A percentile compares a stretch with the other conserved stretches of the same genome.
Conservation (phyloP, 2,329 filamentous ascomycete species). For the Zopfia rhizophila region DNA sequence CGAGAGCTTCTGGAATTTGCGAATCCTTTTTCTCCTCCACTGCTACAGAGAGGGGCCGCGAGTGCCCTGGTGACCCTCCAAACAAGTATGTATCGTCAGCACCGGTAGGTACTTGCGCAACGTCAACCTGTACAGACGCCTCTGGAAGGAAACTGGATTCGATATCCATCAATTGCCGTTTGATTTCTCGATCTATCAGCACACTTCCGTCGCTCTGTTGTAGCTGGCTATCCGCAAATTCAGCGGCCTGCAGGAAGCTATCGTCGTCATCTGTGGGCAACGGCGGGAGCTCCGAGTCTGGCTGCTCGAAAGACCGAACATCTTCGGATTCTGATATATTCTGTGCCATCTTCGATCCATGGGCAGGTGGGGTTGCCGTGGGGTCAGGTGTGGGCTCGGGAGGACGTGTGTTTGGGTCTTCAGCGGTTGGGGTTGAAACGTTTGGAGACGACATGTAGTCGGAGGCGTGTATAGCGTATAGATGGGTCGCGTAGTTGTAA, state of each 20-base stretch:
- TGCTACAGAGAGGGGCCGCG: conserved; percentile 29
- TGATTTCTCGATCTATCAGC: conserved; percentile 69
- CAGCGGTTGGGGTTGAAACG: conserved; percentile 29
- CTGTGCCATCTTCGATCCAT: conserved; percentile 35
- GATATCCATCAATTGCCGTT: conserved; percentile 68
- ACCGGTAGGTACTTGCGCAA: conserved; percentile 40
- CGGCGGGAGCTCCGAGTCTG: conserved; percentile 53
- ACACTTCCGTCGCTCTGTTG: conserved; percentile 53
- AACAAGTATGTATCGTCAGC: conserved; percentile 60
- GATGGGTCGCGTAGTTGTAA: conserved; percentile 29
- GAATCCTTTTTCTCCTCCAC: conserved; percentile 15
- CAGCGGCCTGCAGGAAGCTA: conserved; percentile 48
- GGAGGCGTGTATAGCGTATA: conserved; percentile 27
- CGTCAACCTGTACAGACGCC: conserved; percentile 49
- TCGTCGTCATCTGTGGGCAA: conserved; percentile 53
- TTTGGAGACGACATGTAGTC: conserved; percentile 35
- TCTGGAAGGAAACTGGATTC: conserved; percentile 73
- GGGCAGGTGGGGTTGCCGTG: conserved; percentile 16
- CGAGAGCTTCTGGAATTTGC: conserved; percentile 8
- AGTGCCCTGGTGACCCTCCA: conserved; percentile 49
- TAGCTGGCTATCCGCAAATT: conserved; percentile 38
- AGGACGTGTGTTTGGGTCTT: conserved; percentile 32
- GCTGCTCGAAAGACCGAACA: conserved; percentile 43
- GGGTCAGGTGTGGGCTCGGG: conserved; percentile 8
- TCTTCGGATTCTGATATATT: conserved; percentile 43